Evolutionary conservation across 495 filamentous ascomycete genomes (phyloP).

Genomic region (Tuber magnatum): DNA sequence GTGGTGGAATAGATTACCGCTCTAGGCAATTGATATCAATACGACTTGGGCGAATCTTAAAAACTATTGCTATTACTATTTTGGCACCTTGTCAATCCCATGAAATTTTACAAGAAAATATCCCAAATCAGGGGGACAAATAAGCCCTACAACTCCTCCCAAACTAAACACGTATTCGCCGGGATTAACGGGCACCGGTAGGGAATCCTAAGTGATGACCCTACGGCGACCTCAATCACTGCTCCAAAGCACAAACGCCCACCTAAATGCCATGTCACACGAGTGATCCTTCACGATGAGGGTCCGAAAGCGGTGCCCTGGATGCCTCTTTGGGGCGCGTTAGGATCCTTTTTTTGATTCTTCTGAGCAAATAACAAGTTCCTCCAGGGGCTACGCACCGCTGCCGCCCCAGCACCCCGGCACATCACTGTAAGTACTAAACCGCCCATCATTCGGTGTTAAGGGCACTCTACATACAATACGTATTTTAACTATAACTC

Average conservation of each 20-base stretch:
- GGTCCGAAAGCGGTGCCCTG: no score
- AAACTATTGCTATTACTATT: background rate
- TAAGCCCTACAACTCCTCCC: background rate
- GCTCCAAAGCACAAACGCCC: background rate
- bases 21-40: background rate
- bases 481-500: no score
- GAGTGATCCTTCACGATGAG: background rate
- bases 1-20: conserved; percentile 57
- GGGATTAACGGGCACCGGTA: background rate
- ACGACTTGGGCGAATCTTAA: background rate
- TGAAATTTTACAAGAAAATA: background rate
- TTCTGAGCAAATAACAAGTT: no score
- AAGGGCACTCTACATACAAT: no score
- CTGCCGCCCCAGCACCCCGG: no score
- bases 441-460: no score
- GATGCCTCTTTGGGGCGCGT: no score
- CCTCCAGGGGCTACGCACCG: no score
- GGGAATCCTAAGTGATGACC: background rate
- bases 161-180: background rate
- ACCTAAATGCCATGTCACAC: background rate
- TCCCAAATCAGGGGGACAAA: background rate
- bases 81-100: background rate
- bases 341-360: no score
- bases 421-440: no score
- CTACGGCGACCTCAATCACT: background rate